Base-by-base conservation (phyloP, 2,329 filamentous ascomycete genomes). In the Alternaria gansuensis region DNA sequence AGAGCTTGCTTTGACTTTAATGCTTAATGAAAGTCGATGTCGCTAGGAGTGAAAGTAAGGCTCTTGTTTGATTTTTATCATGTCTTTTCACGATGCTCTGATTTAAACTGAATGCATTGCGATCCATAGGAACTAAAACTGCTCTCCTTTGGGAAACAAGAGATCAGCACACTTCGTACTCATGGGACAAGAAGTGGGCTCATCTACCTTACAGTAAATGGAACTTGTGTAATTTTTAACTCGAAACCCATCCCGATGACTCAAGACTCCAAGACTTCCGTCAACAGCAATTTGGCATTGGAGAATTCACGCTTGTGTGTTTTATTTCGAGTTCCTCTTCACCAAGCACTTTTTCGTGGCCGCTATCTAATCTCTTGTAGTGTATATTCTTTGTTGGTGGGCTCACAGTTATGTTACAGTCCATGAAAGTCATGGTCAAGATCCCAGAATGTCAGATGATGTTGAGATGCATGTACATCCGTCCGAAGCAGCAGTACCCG, bases 401-500 rank as follows among this genome's bases (percentile, higher is more conserved):
- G 21, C 31, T 23, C 4, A 14, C n/a, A 11, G 14, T 13, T 10
- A 6, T 28, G n/a, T 13, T 4, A 37, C n/a, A 10, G 23, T 31
- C 8, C 33, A 28, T 13, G 14, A 40, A 14, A 8, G 26, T 31
- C 17, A 24, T 6, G 55, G 21, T n/a, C 14, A 14, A 26, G 36
- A 23, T 13, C 29, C 11, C 31, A 58, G n/a, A 5, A 31, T 24
- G 7, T 14, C n/a, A 5, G 21, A 6, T 1, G 43, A 31, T 11
- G 23, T 31, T n/a, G 49, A 37, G 29, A 17, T 41, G 44, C 55
- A 58, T 5, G 55, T 50, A 26, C 55, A 58, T 23, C 55, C 50
- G 29, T 34, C 55, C 8, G 55, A 50, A n/a, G 50, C 34, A 26
- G 55, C 55, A 48, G 55, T 58, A 5, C 55, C 55, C 9, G 48